Evolutionary conservation across 2,329 filamentous ascomycete species (phyloP), one percentile per base, ranked within the genome.

Genomic region (Penicillium freii): DNA sequence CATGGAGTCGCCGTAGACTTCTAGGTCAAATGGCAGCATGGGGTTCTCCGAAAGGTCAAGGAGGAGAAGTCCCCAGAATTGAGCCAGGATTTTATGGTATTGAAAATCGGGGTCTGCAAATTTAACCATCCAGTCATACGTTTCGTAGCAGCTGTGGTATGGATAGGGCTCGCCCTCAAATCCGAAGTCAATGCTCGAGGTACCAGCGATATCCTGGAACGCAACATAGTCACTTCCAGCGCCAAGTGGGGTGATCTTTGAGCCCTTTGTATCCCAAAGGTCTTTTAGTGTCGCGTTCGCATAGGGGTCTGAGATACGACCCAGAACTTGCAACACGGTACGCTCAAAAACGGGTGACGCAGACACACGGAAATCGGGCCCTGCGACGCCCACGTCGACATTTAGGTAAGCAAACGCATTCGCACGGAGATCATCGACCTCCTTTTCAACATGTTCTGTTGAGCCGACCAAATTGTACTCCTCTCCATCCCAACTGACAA

Each of bases 391-490:
- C 1, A 87, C 85, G 71, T 93, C 93, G 40, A 99, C 87, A 69
- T 99, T 99, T 63, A 99, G 81, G 69, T 99, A 99, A 10, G 90
- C 92, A 62, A 91, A 86, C 0, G 85, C 93, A 66, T 94, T 83
- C 19, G 83, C 78, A 42, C 90, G 87, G 7, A 99, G 81, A 3
- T 78, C 73, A 0, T 92, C 86, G 29, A 91, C 80, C 64, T 93
- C 87, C 46, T 89, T 88, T 76, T 99, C 94, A 45, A 99, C 94
- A 68, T 89, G 93, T 73, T 99, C 94, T 1, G 94, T 97, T 11
- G 91, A 96, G 9, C 94, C 94, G 57, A 96, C 90, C 45, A 94
- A 79, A 74, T 97, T 97, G 78, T 96, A 97, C 74, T 93, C 91
- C 65, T 88, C 88, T 4, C 85, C 94, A 73, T 99, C 94, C 94